Percentiles rank a stretch among this genome's conserved stretches.
These are phyloP conservation scores for Phlebiopsis gigantea DNA, from an alignment of 768 basidiomycete species.

Conservation along the genomic window DNA sequence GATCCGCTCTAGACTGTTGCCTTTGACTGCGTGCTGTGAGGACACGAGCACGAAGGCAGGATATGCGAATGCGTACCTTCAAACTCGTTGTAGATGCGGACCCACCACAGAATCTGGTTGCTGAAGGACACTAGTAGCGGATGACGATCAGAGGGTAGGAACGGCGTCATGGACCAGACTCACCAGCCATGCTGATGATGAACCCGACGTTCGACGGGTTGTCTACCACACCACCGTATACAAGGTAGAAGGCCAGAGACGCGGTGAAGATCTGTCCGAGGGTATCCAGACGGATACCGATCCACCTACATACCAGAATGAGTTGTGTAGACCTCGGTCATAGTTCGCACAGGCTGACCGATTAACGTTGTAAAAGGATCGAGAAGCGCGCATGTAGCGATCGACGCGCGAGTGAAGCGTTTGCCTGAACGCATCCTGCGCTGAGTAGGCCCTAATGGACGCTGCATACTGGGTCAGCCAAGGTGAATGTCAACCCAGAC, in stretches of 20 bases:
- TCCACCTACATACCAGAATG: constrained; percentile 31
- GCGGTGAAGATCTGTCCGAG: constrained; percentile 45
- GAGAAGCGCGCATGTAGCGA: constrained; percentile 39
- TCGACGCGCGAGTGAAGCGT: constrained; percentile 50
- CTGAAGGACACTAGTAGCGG: constrained; percentile 42
- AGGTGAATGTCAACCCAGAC: neutral
- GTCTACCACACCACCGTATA: constrained; percentile 29
- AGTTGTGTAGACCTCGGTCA: neutral
- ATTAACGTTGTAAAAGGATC: constrained; percentile 41
- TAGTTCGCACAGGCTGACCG: constrained; percentile 4
- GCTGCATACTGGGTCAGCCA: constrained; percentile 15
- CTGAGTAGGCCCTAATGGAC: constrained; percentile 63
- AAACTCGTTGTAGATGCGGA: constrained; percentile 37
- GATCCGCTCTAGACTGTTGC: constrained; percentile 32
- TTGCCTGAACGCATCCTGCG: constrained; percentile 40
- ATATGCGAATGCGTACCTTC: constrained; percentile 30
- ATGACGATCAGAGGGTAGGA: neutral
- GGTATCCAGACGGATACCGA: constrained; percentile 48
- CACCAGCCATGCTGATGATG: constrained; percentile 36
- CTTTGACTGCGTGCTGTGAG: neutral
- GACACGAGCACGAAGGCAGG: neutral
- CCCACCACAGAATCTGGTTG: constrained; percentile 45
- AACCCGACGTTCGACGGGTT: constrained; percentile 35
- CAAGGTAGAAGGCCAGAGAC: constrained; percentile 43
- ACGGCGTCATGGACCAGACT: neutral